These are phyloP conservation scores for Vitrella brassicaformis DNA, from an alignment of 73 alveolate species.

Conservation along the genomic window DNA sequence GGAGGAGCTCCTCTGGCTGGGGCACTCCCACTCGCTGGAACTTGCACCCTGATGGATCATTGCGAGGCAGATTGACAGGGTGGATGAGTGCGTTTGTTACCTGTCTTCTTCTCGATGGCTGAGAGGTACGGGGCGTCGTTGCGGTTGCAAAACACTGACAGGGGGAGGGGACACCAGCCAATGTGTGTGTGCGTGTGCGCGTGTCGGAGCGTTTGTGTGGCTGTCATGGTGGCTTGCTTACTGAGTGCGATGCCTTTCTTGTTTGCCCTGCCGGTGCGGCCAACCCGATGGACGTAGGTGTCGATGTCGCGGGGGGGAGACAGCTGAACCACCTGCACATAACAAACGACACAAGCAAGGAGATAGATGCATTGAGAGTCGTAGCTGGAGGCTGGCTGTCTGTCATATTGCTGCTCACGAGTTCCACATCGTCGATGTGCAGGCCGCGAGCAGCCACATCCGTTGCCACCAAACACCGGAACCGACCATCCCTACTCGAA, in stretches of 20 bases:
- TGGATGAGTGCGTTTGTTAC: too few relatives aligned
- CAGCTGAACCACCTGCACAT: too few relatives aligned
- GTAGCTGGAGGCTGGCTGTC: too few relatives aligned
- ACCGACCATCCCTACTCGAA: conserved; percentile 57
- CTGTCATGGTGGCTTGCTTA: neutral
- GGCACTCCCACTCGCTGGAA: conserved; percentile 71
- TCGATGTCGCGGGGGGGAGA: conserved; percentile 83
- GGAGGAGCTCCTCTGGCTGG: conserved; percentile 62
- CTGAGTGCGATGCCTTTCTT: conserved; percentile 62
- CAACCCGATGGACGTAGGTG: conserved; percentile 80
- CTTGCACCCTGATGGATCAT: too few relatives aligned
- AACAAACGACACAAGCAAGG: too few relatives aligned
- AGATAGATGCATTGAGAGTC: too few relatives aligned
- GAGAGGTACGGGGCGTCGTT: conserved; percentile 47
- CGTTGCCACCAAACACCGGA: conserved; percentile 76
- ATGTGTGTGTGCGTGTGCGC: neutral
- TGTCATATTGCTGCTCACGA: too few relatives aligned
- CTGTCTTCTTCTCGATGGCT: conserved; percentile 61
- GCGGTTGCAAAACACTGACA: conserved; percentile 43
- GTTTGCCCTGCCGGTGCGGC: conserved; percentile 80
- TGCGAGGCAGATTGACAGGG: too few relatives aligned
- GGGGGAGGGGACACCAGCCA: neutral
- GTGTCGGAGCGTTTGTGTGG: neutral
- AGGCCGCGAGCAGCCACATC: conserved; percentile 87
- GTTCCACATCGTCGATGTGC: conserved; percentile 78